phyloP scores from a whole-genome alignment of 805 yeast genomes.

The Ogataea nakhonphanomensis region DNA sequence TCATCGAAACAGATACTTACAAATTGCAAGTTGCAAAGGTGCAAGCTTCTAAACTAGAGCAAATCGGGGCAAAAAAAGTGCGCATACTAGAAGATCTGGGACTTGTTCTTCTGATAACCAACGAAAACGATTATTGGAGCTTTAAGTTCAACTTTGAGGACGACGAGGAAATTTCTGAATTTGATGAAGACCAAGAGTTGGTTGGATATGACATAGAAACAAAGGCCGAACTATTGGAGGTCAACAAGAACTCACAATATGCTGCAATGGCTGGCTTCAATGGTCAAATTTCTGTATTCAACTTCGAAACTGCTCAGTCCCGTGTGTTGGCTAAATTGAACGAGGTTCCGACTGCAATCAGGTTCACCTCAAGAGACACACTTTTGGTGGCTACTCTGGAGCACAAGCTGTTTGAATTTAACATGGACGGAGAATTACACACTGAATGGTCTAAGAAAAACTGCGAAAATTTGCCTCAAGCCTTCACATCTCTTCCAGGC shows the following conservation, averaged over 20 bases:
- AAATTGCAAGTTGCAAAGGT: constrained; percentile 50
- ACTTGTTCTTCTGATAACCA: constrained; percentile 46
- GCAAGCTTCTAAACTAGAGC: constrained; percentile 39
- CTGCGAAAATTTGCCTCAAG: constrained; percentile 69
- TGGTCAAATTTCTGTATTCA: constrained; percentile 59
- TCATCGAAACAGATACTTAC: constrained; percentile 39
- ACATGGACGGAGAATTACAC: constrained; percentile 37
- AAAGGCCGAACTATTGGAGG: constrained; percentile 50
- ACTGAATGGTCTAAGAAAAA: constrained; percentile 81
- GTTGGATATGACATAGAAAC: constrained; percentile 32
- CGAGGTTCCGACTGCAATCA: constrained; percentile 56
- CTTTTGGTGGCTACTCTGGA: constrained; percentile 69
- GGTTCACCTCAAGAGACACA: constrained; percentile 47
- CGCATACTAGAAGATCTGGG: constrained; percentile 43
- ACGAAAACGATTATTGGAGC: constrained; percentile 52
- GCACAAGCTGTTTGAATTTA: constrained; percentile 70
- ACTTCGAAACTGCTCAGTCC: constrained; percentile 29
- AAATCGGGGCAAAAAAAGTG: constrained; percentile 54
- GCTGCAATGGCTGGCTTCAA: constrained; percentile 60
- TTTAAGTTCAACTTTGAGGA: constrained; percentile 38
- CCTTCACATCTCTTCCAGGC: constrained; percentile 54
- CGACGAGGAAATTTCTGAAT: constrained; percentile 35
- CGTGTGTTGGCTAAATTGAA: constrained; percentile 56
- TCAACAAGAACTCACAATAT: constrained; percentile 41
- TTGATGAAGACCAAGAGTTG: constrained; percentile 39